phyloP scores from a whole-genome alignment of 768 basidiomycete species.

The Rhodotorula diobovata region DNA sequence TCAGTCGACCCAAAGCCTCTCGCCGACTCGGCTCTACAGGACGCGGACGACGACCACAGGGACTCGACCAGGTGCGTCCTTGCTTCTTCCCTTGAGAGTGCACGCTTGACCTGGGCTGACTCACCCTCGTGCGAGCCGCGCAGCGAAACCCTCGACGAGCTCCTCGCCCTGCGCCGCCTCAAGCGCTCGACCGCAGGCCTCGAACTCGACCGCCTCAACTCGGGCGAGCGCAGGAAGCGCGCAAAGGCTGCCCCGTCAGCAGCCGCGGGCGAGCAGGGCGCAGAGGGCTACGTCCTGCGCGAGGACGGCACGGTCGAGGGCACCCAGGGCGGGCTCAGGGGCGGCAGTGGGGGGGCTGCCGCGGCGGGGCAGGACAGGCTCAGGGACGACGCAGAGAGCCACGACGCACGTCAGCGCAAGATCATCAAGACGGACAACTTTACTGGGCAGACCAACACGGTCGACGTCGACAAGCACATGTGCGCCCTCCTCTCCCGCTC shows the following conservation, averaged over 20 bases:
- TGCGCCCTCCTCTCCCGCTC: constrained; percentile 50
- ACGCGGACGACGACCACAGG: not conserved
- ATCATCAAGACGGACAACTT: constrained; percentile 66
- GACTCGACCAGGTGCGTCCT: not conserved
- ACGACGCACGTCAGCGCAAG: constrained; percentile 63
- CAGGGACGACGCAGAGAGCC: constrained; percentile 51
- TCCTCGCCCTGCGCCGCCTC: constrained; percentile 76
- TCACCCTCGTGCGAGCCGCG: not conserved
- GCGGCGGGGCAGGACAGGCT: constrained; percentile 53
- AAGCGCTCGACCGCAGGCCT: constrained; percentile 64
- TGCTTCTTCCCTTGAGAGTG: not conserved
- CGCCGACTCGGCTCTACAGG: not conserved
- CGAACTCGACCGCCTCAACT: constrained; percentile 73
- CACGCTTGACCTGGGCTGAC: no score
- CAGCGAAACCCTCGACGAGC: constrained; percentile 59
- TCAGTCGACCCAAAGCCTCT: not conserved
- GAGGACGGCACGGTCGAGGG: constrained; percentile 35
- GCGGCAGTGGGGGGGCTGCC: constrained; percentile 50
- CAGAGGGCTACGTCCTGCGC: not conserved
- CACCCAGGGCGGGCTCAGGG: constrained; percentile 43
- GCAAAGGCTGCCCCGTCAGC: constrained; percentile 58
- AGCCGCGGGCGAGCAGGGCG: constrained; percentile 58
- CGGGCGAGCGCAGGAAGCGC: constrained; percentile 64
- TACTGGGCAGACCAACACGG: constrained; percentile 89
- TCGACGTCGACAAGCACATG: constrained; percentile 99